Evolutionary conservation across 2,329 filamentous ascomycete genomes (phyloP), one percentile per base, ranked within the genome.

Genomic region (Aspergillus pseudoglaucus): DNA sequence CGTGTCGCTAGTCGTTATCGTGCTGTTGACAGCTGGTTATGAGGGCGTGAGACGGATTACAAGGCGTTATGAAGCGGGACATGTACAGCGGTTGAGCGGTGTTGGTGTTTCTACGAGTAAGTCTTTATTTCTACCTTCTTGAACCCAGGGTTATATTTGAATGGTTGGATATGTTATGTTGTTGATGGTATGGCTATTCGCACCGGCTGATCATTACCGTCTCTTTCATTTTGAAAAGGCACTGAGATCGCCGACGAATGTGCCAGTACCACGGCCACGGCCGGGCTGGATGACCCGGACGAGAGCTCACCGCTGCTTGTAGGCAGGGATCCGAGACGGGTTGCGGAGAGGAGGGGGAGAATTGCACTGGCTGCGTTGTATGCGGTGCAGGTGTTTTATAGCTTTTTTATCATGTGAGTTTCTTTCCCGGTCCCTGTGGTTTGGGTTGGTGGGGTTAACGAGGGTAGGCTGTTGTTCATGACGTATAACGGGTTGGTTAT

Each of bases 401-500:
- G 90, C 42, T 97, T 98, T 64, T 97, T 98, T 79, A 90, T 98
- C 66, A 98, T 98, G 93, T 96, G 68, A 83, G 91, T 20, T 15
- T 25, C 12, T 37, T 7, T 27, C 18, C 30, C 44, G 18, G 9
- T 27, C 30, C 15, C 27, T 35, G 25, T 10, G 17, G 15, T 43
- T 37, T 33, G 43, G 48, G n/a, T 32, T 32, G 30, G 30, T 32
- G 20, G 4, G 4, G 14, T 32, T 32, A 14, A 32, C 30, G 30
- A 3, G 49, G 49, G 5, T 50, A 97, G 91, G 93, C 77, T 98
- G 52, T 73, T 98, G 18, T 98, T 98, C 72, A 98, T 98, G 93
- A 98, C 93, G n/a, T 98, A 98, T 73, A 98, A 98, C 62, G 93
- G 93, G 48, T 95, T 88, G 84, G 84, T 98, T 58, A 98, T 98